Conservation (phyloP, 176 grass and related monocot genomes). For the Carex littledalei region DNA sequence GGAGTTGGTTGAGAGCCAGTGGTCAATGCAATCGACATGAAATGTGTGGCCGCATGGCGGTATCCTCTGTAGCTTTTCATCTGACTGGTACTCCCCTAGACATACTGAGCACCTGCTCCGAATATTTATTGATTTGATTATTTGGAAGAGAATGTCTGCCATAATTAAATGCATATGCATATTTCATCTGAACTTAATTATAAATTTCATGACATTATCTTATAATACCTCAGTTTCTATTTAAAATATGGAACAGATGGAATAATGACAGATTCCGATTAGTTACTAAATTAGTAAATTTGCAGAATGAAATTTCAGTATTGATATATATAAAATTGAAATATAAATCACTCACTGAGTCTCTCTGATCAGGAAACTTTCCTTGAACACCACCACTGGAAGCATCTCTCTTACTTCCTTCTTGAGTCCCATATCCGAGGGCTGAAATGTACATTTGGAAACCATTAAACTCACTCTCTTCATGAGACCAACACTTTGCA, state of each 20-base stretch:
- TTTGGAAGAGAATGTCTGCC: background rate
- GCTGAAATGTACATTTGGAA: constrained; percentile 36
- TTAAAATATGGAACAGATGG: background rate
- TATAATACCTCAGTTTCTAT: background rate
- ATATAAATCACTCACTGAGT: constrained; percentile 68
- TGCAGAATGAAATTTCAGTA: background rate
- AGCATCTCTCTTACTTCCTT: constrained; percentile 90
- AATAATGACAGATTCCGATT: background rate
- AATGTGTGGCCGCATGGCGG: constrained; percentile 90
- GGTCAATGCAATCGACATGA: constrained; percentile 85
- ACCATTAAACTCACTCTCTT: background rate
- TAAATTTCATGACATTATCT: background rate
- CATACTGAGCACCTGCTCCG: constrained; percentile 76
- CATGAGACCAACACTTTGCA: background rate
- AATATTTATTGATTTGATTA: background rate
- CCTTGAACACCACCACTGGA: constrained; percentile 83
- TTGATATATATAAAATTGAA: background rate
- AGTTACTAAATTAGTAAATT: background rate
- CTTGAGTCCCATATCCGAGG: constrained; percentile 60
- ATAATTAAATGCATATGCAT: background rate
- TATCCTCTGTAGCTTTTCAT: constrained; percentile 87
- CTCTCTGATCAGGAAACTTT: constrained; percentile 91
- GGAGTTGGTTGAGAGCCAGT: constrained; percentile 81
- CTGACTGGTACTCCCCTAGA: constrained; percentile 81
- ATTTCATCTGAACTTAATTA: background rate